Conservation (phyloP, 2,329 filamentous ascomycete species). For the Corniculantispora saksenae region DNA sequence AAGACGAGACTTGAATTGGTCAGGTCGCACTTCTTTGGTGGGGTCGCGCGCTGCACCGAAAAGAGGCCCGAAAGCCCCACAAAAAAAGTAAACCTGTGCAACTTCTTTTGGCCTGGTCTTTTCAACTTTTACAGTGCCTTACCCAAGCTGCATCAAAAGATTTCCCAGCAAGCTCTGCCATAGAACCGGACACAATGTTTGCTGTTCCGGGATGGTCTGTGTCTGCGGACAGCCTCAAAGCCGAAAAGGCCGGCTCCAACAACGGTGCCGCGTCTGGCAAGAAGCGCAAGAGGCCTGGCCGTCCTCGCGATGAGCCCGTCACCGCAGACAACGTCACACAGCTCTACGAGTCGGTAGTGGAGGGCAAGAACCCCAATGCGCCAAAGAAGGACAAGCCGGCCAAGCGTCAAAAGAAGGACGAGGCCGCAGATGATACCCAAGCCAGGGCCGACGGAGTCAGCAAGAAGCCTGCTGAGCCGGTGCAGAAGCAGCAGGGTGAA, state of each 20-base stretch:
- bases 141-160: neutral
- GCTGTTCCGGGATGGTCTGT: conserved; percentile 92
- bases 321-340: conserved; percentile 72
- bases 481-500: conserved; percentile 28
- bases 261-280: conserved; percentile 50
- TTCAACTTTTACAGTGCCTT: neutral
- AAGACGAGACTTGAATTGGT: neutral
- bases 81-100: conserved; percentile 18
- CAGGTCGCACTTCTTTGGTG: neutral
- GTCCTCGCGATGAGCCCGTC: conserved; percentile 45
- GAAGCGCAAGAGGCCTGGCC: conserved; percentile 54
- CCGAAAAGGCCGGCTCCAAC: conserved; percentile 54
- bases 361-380: conserved; percentile 54
- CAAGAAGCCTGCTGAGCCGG: conserved; percentile 16
- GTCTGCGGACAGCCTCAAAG: conserved; percentile 68
- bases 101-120: neutral
- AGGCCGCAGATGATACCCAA: conserved; percentile 19
- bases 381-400: conserved; percentile 30
- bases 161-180: conserved; percentile 6
- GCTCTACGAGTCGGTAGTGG: conserved; percentile 78
- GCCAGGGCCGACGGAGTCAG: conserved; percentile 22
- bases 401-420: conserved; percentile 35
- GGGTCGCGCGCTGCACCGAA: neutral
- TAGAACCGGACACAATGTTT: conserved; percentile 63
- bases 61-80: conserved; percentile 17